Percentiles rank a stretch among this genome's conserved stretches.
Conservation (phyloP, 371 early-diverging fungal genomes). For the Mortierella sp. region DNA sequence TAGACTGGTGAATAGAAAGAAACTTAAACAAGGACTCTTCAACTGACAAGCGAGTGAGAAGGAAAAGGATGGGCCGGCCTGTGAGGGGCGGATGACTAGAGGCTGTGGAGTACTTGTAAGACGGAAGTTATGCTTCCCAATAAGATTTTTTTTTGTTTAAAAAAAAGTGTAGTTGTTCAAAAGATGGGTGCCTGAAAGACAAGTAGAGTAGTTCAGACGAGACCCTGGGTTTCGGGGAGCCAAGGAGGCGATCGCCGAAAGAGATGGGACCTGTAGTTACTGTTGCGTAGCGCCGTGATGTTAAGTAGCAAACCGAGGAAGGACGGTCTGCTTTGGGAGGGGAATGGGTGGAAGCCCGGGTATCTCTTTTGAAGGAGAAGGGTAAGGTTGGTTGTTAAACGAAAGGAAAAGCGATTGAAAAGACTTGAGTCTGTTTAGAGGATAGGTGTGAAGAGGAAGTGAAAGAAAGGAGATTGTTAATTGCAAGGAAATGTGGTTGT, state of each 20-base stretch:
- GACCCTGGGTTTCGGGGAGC: conserved; percentile 62
- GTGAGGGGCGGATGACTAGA: too few species aligned
- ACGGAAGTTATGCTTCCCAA: conserved; percentile 54
- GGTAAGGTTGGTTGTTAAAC: too few species aligned
- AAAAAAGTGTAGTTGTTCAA: too few species aligned
- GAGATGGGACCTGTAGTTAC: conserved; percentile 70
- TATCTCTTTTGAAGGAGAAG: conserved; percentile 46
- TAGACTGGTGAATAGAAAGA: too few species aligned
- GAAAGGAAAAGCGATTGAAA: too few species aligned
- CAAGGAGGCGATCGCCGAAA: conserved; percentile 79
- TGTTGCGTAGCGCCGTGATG: conserved; percentile 80
- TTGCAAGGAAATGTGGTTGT: too few species aligned
- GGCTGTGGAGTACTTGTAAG: conserved; percentile 19
- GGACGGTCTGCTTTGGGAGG: conserved; percentile 66
- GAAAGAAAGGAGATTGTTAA: too few species aligned
- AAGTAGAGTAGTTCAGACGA: conserved; percentile 54
- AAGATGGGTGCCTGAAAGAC: conserved; percentile 53
- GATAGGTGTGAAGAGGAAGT: too few species aligned
- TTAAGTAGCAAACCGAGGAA: conserved; percentile 59
- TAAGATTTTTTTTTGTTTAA: conserved; percentile 33
- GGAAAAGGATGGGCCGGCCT: conserved; percentile 35
- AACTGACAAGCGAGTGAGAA: conserved; percentile 29
- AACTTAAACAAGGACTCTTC: too few species aligned
- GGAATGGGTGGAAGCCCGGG: conserved; percentile 65
- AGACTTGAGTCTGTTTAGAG: too few species aligned